Conservation (phyloP, 805 yeast species). For the Nakazawaea wyomingensis region DNA sequence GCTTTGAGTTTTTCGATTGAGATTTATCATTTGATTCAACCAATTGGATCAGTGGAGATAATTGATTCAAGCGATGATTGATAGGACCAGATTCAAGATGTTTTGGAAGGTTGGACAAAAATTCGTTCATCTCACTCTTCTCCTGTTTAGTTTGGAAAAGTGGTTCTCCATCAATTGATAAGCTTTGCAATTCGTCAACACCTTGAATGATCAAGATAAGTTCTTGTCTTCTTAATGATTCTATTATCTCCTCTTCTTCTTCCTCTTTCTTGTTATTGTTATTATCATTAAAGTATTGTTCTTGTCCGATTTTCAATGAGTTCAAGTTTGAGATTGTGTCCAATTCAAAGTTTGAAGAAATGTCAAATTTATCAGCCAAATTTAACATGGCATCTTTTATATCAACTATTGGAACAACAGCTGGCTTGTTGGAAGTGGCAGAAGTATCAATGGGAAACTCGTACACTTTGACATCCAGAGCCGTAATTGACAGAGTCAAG, state of each 20-base stretch:
- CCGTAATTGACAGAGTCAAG: neutral
- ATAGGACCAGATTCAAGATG: slow-evolving; percentile 17
- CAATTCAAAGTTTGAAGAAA: slow-evolving; percentile 31
- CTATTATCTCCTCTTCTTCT: too few species aligned
- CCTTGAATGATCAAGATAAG: slow-evolving; percentile 38
- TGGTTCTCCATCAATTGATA: slow-evolving; percentile 23
- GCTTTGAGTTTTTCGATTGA: neutral
- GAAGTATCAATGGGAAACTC: slow-evolving; percentile 5
- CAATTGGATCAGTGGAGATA: slow-evolving; percentile 24
- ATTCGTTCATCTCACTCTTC: slow-evolving; percentile 15
- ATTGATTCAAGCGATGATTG: slow-evolving; percentile 16
- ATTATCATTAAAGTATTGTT: slow-evolving; percentile 21
- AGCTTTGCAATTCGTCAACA: slow-evolving; percentile 26
- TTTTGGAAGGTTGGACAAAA: slow-evolving; percentile 23
- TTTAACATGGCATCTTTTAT: slow-evolving; percentile 33
- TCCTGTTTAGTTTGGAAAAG: slow-evolving; percentile 15
- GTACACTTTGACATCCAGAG: slow-evolving; percentile 12
- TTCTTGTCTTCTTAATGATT: slow-evolving; percentile 22
- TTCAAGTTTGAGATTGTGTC: slow-evolving; percentile 14
- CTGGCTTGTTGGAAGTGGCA: too few species aligned
- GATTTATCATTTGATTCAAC: slow-evolving; percentile 16
- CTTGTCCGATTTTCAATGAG: slow-evolving; percentile 8
- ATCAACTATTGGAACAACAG: slow-evolving; percentile 16
- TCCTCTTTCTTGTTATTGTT: too few species aligned
- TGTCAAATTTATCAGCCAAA: slow-evolving; percentile 41